A percentile compares a stretch with the other conserved stretches of the same genome.
phyloP scores from a whole-genome alignment of 2,329 filamentous ascomycete species.

The Botryotinia narcissicola region DNA sequence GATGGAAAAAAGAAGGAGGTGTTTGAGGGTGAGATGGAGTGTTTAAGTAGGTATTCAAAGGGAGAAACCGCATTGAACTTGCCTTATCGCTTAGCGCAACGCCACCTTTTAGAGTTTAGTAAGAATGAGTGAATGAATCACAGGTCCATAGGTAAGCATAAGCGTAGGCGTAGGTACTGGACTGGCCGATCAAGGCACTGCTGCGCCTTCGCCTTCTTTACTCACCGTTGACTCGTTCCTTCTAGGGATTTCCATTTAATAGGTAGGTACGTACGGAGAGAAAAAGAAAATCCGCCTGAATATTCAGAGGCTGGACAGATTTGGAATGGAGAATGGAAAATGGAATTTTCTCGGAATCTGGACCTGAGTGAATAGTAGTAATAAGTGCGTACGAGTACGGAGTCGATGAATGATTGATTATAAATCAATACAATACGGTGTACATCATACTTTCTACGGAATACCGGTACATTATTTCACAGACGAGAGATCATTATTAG shows the following conservation, averaged over 20 bases:
- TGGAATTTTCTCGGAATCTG: constrained; percentile 9
- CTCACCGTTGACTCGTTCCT: constrained; percentile 6
- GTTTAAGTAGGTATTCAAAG: constrained; percentile 21
- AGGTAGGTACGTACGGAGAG: neutral
- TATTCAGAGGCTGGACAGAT: neutral
- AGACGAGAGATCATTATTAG: neutral
- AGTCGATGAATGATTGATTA: constrained; percentile 3
- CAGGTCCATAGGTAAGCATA: neutral
- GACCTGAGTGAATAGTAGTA: constrained; percentile 1
- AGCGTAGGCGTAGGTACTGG: too few relatives aligned
- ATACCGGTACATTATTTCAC: neutral
- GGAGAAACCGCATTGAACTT: constrained; percentile 6
- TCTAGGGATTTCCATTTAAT: neutral
- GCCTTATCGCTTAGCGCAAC: constrained; percentile 20
- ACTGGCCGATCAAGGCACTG: neutral
- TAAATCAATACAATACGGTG: neutral
- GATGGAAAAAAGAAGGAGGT: constrained; percentile 14
- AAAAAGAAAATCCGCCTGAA: neutral
- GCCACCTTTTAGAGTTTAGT: constrained; percentile 4
- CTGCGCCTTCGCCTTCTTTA: constrained; percentile 19
- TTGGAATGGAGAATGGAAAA: neutral
- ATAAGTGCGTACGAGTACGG: too few relatives aligned
- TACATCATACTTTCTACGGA: too few relatives aligned
- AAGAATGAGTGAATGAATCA: constrained; percentile 8
- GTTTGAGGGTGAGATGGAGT: constrained; percentile 30